Evolutionary conservation across 1,284 basidiomycete species (phyloP), one percentile per base, ranked within the genome.

Genomic region (Takashimella koratensis): DNA sequence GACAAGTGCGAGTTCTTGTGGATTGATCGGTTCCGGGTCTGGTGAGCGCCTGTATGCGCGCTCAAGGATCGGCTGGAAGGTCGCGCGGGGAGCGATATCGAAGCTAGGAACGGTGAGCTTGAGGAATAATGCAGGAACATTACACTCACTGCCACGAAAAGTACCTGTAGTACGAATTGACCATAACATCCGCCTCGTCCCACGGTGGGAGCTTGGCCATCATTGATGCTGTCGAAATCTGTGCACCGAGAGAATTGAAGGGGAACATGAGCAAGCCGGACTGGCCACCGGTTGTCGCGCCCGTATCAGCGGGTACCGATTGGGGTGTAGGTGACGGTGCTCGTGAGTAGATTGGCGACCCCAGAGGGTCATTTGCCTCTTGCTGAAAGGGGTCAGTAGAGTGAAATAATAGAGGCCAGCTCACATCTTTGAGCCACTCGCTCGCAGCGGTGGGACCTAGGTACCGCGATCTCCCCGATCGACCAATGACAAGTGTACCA

Each of bases 391-490:
- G n/a, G n/a, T n/a, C n/a, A n/a, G n/a, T n/a, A n/a, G n/a, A n/a
- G n/a, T n/a, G n/a, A n/a, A n/a, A n/a, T n/a, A n/a, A n/a, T n/a
- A n/a, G n/a, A n/a, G n/a, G n/a, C n/a, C 24, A 44, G 49, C 62
- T 55, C 30, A 66, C 63, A 21, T 71, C 64, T 46, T 67, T 67
- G n/a, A 71, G 27, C 69, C 69, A 71, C 48, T 71, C 67, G 10
- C 62, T 67, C 1, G 62, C 69, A 0, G 67, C 69, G 5, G 65
- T 66, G 2, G 67, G 64, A 1, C 69, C 69, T 20, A 71, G 49
- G 54, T 65, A 71, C 43, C 64, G 62, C 22, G 64, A 65, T 24
- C 66, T 52, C 3, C 69, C 69, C 10, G 59, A 52, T 8, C 57
- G 50, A 19, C 61, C 66, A 2, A 71, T 54, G 4, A 69, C 68